Evolutionary conservation across 805 yeast genomes (phyloP), one percentile per base, ranked within the genome.

Genomic region (Wickerhamiella siamensis): DNA sequence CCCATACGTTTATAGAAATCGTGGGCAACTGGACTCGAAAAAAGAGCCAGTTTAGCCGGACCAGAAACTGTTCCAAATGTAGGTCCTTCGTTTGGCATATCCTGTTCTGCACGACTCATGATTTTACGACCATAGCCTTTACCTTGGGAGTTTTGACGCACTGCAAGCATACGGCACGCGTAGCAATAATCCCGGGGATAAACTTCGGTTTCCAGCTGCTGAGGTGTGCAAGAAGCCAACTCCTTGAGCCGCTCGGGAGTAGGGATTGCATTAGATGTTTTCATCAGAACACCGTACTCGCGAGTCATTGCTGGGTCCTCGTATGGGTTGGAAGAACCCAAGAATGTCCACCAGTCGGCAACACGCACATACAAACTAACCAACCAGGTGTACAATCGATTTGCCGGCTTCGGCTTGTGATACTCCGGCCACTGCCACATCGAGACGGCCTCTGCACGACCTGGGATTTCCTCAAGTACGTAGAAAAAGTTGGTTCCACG

Each of bases 21-120:
- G 2, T 24, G 29, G 3, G 38, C 38, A 6, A 36, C 20, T 2
- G 40, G 40, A 29, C 40, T 38, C 19, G 40, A 38, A 20, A 31
- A 38, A 19, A 38, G 26, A 14, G 27, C 22, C 5, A 16, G 20
- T 31, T 38, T 38, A 26, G 19, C 24, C 8, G 32, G 33, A 15
- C 40, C 40, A 4, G 19, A 20, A 12, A 5, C 29, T 5, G 19
- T 3, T 3, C 33, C 33, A 14, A 36, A 36, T 5, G 6, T 21
- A 4, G 40, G 40, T 18, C 27, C 18, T 12, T 27, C 17, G 2
- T 36, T n/a, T 3, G 37, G 37, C 10, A 34, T 24, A n/a, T 38
- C 26, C 15, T 29, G 31, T 4, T 27, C 20, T 3, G 35, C 16
- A 15, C 20, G 21, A 6, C 12, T n/a, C 21, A 38, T 5, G 5